Evolutionary conservation across 805 yeast species (phyloP).

Genomic region (Teunomyces tritomae): DNA sequence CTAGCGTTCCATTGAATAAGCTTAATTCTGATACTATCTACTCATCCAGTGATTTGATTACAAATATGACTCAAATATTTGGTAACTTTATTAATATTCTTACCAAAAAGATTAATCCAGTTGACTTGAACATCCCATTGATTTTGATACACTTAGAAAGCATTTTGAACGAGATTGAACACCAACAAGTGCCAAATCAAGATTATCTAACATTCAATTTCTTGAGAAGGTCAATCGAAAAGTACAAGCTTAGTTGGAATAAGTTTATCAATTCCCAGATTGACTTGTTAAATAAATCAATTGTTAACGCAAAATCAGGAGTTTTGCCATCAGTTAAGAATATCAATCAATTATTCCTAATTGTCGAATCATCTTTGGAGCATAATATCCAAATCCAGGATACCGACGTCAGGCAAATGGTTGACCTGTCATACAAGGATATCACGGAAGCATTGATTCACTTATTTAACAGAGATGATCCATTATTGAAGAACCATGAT

Average conservation of each 20-base stretch:
- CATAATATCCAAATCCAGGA: constrained; percentile 16
- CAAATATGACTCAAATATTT: constrained; percentile 48
- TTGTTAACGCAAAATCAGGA: constrained; percentile 36
- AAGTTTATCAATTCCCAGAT: constrained; percentile 57
- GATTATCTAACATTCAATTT: constrained; percentile 55
- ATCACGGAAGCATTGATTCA: constrained; percentile 33
- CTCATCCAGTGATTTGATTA: constrained; percentile 43
- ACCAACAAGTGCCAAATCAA: constrained; percentile 46
- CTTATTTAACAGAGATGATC: constrained; percentile 40
- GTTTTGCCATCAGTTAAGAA: constrained; percentile 33
- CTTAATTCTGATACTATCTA: constrained; percentile 39
- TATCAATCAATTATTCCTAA: constrained; percentile 29
- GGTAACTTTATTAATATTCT: constrained; percentile 36
- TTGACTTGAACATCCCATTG: constrained; percentile 33
- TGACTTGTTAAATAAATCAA: constrained; percentile 32
- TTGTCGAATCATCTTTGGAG: constrained; percentile 34
- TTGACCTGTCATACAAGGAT: constrained; percentile 29
- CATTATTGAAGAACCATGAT: constrained; percentile 40
- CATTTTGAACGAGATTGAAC: constrained; percentile 34
- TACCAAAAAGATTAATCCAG: constrained; percentile 35
- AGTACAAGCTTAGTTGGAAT: constrained; percentile 55
- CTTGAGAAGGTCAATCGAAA: constrained; percentile 51
- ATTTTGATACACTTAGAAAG: constrained; percentile 29
- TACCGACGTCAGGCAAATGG: constrained; percentile 19
- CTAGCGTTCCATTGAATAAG: constrained; percentile 25